Conservation (phyloP, 257 asterid genomes). For the Cordia subcordata region DNA sequence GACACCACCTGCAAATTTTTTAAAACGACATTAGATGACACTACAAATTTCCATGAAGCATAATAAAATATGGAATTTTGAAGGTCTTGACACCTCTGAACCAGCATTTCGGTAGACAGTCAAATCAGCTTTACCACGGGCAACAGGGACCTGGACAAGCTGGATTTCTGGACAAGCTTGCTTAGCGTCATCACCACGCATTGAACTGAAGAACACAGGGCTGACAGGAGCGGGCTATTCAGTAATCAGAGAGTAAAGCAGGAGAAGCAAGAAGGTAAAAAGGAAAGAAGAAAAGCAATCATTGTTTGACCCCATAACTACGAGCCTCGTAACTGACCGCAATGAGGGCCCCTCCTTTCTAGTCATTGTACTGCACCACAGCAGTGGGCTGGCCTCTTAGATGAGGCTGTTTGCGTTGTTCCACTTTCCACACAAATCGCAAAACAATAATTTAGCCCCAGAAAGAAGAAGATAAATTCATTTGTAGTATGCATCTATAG, state of each 20-base stretch:
- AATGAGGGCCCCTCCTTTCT: slow-evolving; percentile 96
- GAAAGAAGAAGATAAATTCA: no score
- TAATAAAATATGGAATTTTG: not conserved
- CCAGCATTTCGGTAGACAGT: slow-evolving; percentile 77
- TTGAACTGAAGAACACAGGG: slow-evolving; percentile 44
- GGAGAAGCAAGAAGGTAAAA: no score
- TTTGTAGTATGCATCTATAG: no score
- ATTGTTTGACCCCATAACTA: slow-evolving; percentile 80
- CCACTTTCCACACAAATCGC: slow-evolving; percentile 46
- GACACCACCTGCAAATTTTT: slow-evolving; percentile 95
- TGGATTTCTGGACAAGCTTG: slow-evolving; percentile 80
- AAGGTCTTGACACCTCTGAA: slow-evolving; percentile 59
- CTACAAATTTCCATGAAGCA: no score
- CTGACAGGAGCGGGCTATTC: not conserved
- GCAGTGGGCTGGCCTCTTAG: slow-evolving; percentile 93
- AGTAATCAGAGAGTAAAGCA: no score
- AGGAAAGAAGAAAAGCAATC: not conserved
- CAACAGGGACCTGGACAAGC: slow-evolving; percentile 95
- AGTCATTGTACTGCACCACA: slow-evolving; percentile 88
- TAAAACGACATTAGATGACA: no score
- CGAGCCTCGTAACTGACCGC: slow-evolving; percentile 98
- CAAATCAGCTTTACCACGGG: slow-evolving; percentile 96
- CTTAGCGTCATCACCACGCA: slow-evolving; percentile 96
- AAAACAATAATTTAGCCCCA: no score
- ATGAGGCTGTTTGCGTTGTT: slow-evolving; percentile 76